Evolutionary conservation across 2,329 filamentous ascomycete species (phyloP), one percentile per base, ranked within the genome.

Genomic region (Hypoxylon sp.): DNA sequence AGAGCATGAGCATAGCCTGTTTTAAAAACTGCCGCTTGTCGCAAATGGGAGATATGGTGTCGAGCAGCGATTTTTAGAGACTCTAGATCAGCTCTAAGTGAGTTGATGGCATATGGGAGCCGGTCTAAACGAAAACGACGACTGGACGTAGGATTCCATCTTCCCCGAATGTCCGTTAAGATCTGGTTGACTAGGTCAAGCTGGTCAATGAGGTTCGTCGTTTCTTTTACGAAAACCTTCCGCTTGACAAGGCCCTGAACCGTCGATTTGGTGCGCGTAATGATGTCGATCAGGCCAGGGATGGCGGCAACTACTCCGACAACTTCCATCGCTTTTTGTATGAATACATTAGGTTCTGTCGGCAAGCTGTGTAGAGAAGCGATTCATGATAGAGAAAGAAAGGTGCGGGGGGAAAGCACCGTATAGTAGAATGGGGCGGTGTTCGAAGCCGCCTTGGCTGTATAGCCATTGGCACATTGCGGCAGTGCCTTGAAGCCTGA

Each of bases 231-330:
- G 19, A 55, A 50, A 37, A 37, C 13, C 1, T 52, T 43, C 28
- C 51, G 32, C 28, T 54, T 52, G 54, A 32, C 47, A 17, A 59
- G 51, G 17, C 10, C 32, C n/a, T 55, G 6, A 3, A 43, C 39
- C 11, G 39, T 46, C 15, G 56, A 48, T 22, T 43, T 46, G 15
- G 19, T 34, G 11, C 37, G 20, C 5, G 34, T 49, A 11, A 51
- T 34, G 37, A 59, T 50, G 20, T 64, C 37, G 32, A 59, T 43
- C 51, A 64, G 28, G 4, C 56, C 50, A 34, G 56, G 51, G 39
- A 64, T 56, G 11, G 61, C 61, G 20, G 61, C 56, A 37, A 64
- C 47, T 11, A 64, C 34, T 11, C 61, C 61, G 32, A 64, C 48
- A 5, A 56, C 49, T 37, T 64, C 63, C 59, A 62, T 57, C 20